Evolutionary conservation across 352 stramenopile species (phyloP).

Genomic region (Phytophthora cryptogea): DNA sequence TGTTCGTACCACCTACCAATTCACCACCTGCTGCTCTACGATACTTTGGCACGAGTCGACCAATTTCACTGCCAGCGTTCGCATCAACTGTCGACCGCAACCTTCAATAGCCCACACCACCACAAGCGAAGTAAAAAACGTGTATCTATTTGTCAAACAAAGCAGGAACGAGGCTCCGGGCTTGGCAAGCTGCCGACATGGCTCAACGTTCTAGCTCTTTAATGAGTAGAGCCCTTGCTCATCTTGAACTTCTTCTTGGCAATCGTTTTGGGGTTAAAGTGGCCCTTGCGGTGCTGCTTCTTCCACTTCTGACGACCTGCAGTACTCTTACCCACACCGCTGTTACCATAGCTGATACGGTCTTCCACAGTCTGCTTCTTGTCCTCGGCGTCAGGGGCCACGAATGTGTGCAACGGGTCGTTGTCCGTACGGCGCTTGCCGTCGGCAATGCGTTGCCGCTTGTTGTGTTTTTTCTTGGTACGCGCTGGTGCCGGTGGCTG

Average conservation of each 20-base stretch:
- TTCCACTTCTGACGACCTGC: constrained; percentile 96
- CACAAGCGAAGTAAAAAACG: constrained; percentile 27
- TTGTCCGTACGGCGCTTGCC: constrained; percentile 92
- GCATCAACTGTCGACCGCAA: constrained; percentile 47
- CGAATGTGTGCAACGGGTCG: constrained; percentile 97
- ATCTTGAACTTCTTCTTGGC: constrained; percentile 86
- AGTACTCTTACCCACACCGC: constrained; percentile 92
- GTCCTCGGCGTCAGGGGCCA: constrained; percentile 53
- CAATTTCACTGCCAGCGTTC: constrained; percentile 54
- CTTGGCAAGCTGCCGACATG: constrained; percentile 6
- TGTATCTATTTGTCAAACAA: constrained; percentile 52
- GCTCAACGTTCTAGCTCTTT: constrained; percentile 28
- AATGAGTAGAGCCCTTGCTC: constrained; percentile 66
- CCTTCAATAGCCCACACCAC: constrained; percentile 21
- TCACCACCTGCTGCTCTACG: constrained; percentile 63
- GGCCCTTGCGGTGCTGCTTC: constrained; percentile 86
- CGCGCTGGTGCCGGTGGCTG: constrained; percentile 82
- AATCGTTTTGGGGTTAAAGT: constrained; percentile 92
- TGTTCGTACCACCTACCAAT: constrained; percentile 63
- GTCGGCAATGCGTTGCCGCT: constrained; percentile 61
- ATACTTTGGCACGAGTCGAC: constrained; percentile 58
- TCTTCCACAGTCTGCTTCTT: constrained; percentile 73
- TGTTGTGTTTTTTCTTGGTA: constrained; percentile 75
- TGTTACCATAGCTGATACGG: constrained; percentile 89
- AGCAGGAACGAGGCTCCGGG: constrained; percentile 22